Conservation (phyloP, 495 filamentous ascomycete species). For the Podospora comata region DNA sequence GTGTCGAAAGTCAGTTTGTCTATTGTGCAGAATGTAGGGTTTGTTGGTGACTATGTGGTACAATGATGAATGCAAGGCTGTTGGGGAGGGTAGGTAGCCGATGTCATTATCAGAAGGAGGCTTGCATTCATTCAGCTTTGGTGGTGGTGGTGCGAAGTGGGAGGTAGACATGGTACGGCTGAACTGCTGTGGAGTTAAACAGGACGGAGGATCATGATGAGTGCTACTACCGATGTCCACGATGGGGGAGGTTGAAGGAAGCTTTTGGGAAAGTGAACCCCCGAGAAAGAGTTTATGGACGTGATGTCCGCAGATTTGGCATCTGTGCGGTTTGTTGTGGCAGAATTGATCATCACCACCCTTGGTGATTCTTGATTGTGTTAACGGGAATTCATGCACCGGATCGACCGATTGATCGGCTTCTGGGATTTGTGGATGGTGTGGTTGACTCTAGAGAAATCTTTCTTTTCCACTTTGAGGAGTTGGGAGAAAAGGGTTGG, state of each 20-base stretch:
- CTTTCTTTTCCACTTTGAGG: no score
- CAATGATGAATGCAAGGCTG: background rate
- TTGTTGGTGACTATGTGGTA: background rate
- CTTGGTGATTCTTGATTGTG: background rate
- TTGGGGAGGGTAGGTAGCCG: background rate
- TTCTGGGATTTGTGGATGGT: background rate
- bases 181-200: no score
- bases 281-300: background rate
- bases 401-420: conserved; percentile 14
- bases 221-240: no score
- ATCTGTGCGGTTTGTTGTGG: background rate
- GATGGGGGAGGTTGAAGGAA: background rate
- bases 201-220: no score
- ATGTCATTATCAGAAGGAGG: background rate
- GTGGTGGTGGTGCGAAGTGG: background rate
- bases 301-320: no score
- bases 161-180: background rate
- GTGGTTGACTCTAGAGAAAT: no score
- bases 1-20: background rate
- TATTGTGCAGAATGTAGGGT: background rate
- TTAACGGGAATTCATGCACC: background rate
- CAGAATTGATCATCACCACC: background rate
- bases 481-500: background rate
- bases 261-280: background rate
- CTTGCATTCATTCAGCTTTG: background rate